Conservation (phyloP, 129 eudicot genomes). For the Ambrosia trifida region DNA sequence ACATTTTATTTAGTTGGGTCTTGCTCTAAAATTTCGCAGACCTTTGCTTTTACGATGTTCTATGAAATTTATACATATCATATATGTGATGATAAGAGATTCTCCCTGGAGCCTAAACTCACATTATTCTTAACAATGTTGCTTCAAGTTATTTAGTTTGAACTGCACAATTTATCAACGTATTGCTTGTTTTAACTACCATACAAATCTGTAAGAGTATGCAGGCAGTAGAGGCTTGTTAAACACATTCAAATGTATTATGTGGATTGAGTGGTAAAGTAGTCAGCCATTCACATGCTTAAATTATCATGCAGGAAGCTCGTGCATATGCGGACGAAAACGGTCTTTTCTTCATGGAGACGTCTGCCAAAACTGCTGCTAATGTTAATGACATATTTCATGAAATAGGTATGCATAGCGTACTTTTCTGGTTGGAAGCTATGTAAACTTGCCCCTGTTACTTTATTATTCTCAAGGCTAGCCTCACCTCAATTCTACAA, state of each 20-base stretch:
- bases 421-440: background rate
- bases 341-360: conserved; percentile 86
- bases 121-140: background rate
- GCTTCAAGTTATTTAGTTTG: background rate
- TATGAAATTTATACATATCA: background rate
- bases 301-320: conserved; percentile 67
- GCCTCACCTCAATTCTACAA: background rate
- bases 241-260: background rate
- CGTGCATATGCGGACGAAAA: conserved; percentile 88
- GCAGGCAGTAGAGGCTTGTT: background rate
- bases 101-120: background rate
- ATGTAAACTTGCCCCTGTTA: background rate
- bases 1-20: background rate
- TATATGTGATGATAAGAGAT: conserved; percentile 1
- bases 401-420: conserved; percentile 70
- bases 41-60: background rate
- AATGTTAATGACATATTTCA: conserved; percentile 86
- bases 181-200: conserved; percentile 1
- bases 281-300: background rate
- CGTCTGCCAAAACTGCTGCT: conserved; percentile 93
- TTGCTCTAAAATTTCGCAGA: background rate
- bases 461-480: background rate
- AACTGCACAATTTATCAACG: background rate
- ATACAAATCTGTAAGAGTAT: background rate
- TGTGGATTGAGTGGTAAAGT: background rate